Conservation (phyloP, 352 stramenopile species). For the Elongisporangium undulatum region DNA sequence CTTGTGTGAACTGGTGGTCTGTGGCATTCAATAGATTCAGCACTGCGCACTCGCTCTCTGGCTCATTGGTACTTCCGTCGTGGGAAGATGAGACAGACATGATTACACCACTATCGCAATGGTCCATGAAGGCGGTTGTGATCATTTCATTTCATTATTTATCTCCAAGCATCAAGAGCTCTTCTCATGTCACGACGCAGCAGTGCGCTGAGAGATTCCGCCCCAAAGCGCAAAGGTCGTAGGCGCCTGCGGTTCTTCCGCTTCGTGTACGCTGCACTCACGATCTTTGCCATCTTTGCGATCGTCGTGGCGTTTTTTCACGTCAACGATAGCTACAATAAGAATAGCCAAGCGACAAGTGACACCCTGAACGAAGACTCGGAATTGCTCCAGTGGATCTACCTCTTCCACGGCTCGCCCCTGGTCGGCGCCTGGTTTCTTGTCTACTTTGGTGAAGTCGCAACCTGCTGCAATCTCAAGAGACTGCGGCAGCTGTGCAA, state of each 20-base stretch:
- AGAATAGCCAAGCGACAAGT: background rate
- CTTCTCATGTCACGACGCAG: background rate
- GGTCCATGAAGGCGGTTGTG: background rate
- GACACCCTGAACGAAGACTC: conserved; percentile 57
- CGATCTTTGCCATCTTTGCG: conserved; percentile 72
- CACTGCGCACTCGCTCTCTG: background rate
- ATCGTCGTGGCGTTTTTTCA: conserved; percentile 73
- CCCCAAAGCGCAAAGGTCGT: background rate
- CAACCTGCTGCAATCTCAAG: conserved; percentile 73
- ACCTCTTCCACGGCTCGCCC: conserved; percentile 65
- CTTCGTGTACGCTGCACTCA: conserved; percentile 62
- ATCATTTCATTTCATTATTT: background rate
- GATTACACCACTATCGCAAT: background rate
- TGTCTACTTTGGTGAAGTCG: conserved; percentile 79
- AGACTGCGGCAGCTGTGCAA: conserved; percentile 66
- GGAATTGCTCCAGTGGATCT: conserved; percentile 66
- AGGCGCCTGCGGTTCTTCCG: conserved; percentile 44
- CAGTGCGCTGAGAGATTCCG: background rate
- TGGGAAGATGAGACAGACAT: background rate
- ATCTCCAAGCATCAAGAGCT: background rate
- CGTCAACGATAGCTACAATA: conserved; percentile 29
- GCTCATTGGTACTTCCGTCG: background rate
- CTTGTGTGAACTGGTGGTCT: no score
- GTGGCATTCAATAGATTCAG: background rate
- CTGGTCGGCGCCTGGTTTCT: conserved; percentile 58